Conservation (phyloP, 495 filamentous ascomycete genomes). For the Lasiosphaeriaceae sp. region DNA sequence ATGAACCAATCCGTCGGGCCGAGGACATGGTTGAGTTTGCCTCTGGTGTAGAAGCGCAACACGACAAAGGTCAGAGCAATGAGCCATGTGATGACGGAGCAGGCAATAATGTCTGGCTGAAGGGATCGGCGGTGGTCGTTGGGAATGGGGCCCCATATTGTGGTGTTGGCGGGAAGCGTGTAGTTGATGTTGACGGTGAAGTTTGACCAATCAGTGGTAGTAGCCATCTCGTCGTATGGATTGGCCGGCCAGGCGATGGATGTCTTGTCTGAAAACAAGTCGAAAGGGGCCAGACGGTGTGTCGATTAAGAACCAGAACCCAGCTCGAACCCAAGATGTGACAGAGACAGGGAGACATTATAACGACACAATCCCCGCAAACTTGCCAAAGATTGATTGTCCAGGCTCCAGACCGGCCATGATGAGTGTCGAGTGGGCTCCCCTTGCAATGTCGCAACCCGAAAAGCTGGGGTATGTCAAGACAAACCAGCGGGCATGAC, state of each 20-base stretch:
- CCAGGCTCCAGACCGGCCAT: background rate
- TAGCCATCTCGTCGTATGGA: too few species aligned
- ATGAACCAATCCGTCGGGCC: conserved; percentile 26
- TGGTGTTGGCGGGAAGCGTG: conserved; percentile 11
- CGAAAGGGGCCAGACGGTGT: too few species aligned
- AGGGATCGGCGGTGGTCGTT: conserved; percentile 18
- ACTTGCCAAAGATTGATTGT: background rate
- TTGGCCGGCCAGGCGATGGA: too few species aligned
- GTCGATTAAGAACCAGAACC: too few species aligned
- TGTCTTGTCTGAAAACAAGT: background rate
- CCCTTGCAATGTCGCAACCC: conserved; percentile 8
- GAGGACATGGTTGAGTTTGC: conserved; percentile 19
- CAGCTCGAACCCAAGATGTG: too few species aligned
- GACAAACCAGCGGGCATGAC: background rate
- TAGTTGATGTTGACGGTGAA: conserved; percentile 4
- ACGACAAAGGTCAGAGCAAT: conserved; percentile 23
- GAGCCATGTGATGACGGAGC: conserved; percentile 22
- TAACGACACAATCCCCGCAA: background rate
- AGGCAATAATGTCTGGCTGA: conserved; percentile 25
- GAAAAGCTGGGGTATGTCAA: conserved; percentile 10
- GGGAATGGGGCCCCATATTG: conserved; percentile 14
- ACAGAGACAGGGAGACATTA: background rate
- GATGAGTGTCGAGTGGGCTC: background rate
- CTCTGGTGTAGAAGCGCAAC: conserved; percentile 30
- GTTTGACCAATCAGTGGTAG: background rate